Evolutionary conservation across 257 asterid species (phyloP).

Genomic region (Solanum bulbocastanum): DNA sequence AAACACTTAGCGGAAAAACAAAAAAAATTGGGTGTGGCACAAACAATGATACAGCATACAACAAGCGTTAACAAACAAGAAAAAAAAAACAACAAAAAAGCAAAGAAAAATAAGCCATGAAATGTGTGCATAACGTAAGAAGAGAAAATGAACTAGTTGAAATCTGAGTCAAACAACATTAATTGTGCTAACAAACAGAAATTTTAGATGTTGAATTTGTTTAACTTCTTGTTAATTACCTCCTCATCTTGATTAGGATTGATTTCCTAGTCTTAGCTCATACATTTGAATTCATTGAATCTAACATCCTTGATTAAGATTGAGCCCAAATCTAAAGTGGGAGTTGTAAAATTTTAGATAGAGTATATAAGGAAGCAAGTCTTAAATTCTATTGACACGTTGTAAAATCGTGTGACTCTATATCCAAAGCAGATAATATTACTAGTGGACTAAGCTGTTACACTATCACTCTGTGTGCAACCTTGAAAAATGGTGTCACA

Average conservation of each 20-base stretch:
- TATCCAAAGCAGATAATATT: not conserved
- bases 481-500: not conserved
- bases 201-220: not conserved
- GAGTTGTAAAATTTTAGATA: no score
- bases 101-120: not conserved
- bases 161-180: not conserved
- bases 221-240: not conserved
- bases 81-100: not conserved
- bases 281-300: not conserved
- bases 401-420: not conserved
- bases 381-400: no score
- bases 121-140: not conserved
- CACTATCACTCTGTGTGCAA: not conserved
- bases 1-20: no score
- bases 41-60: no score
- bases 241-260: not conserved
- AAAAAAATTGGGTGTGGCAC: no score
- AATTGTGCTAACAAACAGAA: not conserved
- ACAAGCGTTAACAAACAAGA: not conserved
- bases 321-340: not conserved
- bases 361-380: no score
- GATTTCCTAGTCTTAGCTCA: not conserved
- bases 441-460: not conserved
- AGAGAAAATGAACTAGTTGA: not conserved
- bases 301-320: not conserved